These are phyloP conservation scores for Chamaenerion angustifolium DNA, from an alignment of 345 rosid species.

Conservation along the genomic window DNA sequence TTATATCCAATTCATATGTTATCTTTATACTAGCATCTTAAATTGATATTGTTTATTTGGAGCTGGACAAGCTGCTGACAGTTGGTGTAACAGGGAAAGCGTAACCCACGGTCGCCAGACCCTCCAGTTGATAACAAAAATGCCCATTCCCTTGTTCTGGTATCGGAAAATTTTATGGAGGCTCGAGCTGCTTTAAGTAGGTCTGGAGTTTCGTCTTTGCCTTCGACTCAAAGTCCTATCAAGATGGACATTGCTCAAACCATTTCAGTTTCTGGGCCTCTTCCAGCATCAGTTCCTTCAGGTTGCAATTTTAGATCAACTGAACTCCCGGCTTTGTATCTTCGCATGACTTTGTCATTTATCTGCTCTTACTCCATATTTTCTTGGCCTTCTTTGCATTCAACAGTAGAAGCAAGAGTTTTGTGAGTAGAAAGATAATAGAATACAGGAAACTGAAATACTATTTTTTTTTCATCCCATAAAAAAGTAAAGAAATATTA, in stretches of 20 bases:
- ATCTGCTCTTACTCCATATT: too few relatives aligned
- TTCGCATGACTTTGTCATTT: too few relatives aligned
- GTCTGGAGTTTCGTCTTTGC: slow-evolving; percentile 48
- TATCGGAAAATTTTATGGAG: slow-evolving; percentile 84
- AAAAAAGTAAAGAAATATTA: too few relatives aligned
- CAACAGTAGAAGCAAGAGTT: too few relatives aligned
- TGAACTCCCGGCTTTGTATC: too few relatives aligned
- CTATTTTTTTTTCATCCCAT: too few relatives aligned
- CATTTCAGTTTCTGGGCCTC: slow-evolving; percentile 50
- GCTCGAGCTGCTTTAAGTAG: slow-evolving; percentile 79
- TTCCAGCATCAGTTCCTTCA: slow-evolving; percentile 48
- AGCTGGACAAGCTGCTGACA: slow-evolving; percentile 12
- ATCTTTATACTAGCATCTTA: neutral
- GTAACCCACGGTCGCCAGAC: slow-evolving; percentile 49
- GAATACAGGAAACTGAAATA: too few relatives aligned
- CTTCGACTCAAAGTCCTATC: slow-evolving; percentile 58
- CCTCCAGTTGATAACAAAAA: slow-evolving; percentile 60
- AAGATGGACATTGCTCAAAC: slow-evolving; percentile 71
- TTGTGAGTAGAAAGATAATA: too few relatives aligned
- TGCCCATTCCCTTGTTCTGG: slow-evolving; percentile 66
- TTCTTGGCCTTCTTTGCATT: too few relatives aligned
- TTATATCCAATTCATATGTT: neutral
- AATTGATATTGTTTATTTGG: slow-evolving; percentile 5
- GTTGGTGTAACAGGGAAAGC: slow-evolving; percentile 57
- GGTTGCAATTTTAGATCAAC: slow-evolving; percentile 18